Evolutionary conservation across 306 rosid genomes (phyloP), one percentile per base, ranked within the genome.

Genomic region (Gynostemma pentaphyllum): DNA sequence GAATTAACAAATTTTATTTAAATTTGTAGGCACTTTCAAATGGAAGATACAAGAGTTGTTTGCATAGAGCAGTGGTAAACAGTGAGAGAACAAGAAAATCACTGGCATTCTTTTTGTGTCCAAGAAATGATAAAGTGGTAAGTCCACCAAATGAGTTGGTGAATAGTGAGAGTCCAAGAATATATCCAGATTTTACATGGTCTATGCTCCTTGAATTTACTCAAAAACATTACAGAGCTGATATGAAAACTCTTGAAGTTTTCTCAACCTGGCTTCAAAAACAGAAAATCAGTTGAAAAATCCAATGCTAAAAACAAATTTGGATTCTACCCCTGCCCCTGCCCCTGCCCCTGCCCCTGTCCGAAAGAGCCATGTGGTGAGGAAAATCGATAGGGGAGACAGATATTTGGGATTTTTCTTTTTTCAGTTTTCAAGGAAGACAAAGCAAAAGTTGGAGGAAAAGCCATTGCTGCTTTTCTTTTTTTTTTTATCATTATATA

Each of bases 11-110:
- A n/a, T n/a, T 19, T 24, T 15, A 8, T 64, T 64, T 4, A 4
- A 0, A 9, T 32, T 29, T 52, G 1, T 5, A 91, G 99, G 99
- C 97, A 15, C 90, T 88, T 47, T 79, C 97, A 56, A 94, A 94
- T 69, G 99, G 99, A 34, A 89, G 79, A 45, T 94, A 78, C 91
- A 86, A 83, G 80, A 94, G 99, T 64, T 89, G 99, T 56, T 74
- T 89, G 82, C 99, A 94, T 75, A 65, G 97, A 65, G 97, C 99
- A 56, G 99, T 94, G 82, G 99, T 94, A 83, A 89, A 94, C 79
- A 83, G 77, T 51, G 45, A 77, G 68, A 75, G 68, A 21, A 70
- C 94, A 37, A 86, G 97, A 51, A 94, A 94, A 72, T 94, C 99
- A 2, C 80, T 94, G 5, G 99, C 99, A 52, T 88, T 94, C 80